These are phyloP conservation scores for Pseudogymnoascus sp. DNA, from an alignment of 2,329 filamentous ascomycete species.

Conservation along the genomic window DNA sequence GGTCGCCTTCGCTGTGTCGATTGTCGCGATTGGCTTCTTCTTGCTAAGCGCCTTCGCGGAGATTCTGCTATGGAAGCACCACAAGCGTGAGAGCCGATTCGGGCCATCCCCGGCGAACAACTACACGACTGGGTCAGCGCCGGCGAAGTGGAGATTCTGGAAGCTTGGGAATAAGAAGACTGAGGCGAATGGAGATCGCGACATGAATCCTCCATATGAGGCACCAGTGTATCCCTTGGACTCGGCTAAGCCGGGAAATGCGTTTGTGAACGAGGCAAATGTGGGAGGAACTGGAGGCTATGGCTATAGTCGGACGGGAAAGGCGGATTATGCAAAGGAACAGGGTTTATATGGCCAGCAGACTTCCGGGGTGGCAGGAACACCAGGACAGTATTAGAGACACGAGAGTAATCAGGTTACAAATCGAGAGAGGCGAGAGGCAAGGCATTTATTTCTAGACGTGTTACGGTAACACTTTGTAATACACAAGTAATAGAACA, in stretches of 20 bases:
- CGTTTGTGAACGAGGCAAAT: not conserved
- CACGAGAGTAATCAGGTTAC: not conserved
- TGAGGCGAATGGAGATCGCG: not conserved
- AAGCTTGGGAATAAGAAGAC: not conserved
- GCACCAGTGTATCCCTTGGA: not conserved
- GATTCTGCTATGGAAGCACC: constrained; percentile 58
- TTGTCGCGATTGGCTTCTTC: constrained; percentile 71
- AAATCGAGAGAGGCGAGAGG: not conserved
- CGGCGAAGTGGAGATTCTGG: constrained; percentile 23
- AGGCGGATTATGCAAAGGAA: constrained; percentile 3
- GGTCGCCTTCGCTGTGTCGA: constrained; percentile 67
- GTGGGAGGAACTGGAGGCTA: not conserved
- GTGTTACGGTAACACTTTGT: not conserved
- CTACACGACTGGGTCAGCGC: constrained; percentile 54
- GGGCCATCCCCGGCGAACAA: constrained; percentile 57
- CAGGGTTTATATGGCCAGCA: constrained; percentile 4
- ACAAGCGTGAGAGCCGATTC: constrained; percentile 66
- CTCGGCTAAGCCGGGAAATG: not conserved
- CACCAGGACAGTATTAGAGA: constrained; percentile 1
- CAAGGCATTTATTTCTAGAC: not conserved
- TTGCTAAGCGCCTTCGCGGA: constrained; percentile 63
- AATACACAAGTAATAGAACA: constrained; percentile 1
- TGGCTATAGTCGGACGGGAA: constrained; percentile 1
- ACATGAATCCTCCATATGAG: constrained; percentile 1
- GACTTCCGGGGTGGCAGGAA: not conserved